Percentiles rank a stretch among this genome's conserved stretches.
These are phyloP conservation scores for Fonsecaea pedrosoi DNA, from an alignment of 2,329 filamentous ascomycete genomes.

Conservation along the genomic window DNA sequence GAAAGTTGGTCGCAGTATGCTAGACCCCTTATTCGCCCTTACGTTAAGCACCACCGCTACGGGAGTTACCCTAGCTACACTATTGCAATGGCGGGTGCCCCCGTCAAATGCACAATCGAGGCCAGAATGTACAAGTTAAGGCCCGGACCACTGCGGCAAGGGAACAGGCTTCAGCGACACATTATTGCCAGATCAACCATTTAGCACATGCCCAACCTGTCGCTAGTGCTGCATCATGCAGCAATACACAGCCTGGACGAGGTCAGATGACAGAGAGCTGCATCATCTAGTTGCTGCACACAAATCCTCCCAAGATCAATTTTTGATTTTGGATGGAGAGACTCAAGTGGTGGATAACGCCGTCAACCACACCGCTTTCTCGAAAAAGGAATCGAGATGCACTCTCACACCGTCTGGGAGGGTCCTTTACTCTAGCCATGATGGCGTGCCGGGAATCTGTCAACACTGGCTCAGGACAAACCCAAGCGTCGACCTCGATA, in stretches of 20 bases:
- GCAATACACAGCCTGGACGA: constrained; percentile 9
- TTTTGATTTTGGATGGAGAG: neutral
- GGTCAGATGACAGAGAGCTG: constrained; percentile 18
- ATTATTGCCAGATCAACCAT: neutral
- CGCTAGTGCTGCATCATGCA: constrained; percentile 7
- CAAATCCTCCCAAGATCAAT: constrained; percentile 7
- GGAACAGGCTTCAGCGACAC: neutral
- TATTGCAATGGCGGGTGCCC: neutral
- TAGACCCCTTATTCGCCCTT: constrained; percentile 5
- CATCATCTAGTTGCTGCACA: constrained; percentile 5
- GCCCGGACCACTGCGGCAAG: neutral
- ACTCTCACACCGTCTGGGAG: neutral
- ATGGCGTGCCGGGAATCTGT: neutral
- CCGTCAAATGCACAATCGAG: neutral
- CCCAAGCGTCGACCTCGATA: neutral
- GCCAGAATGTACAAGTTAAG: neutral
- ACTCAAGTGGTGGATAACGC: neutral
- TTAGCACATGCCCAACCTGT: constrained; percentile 1
- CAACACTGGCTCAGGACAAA: neutral
- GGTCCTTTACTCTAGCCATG: neutral
- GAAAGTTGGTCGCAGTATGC: constrained; percentile 1
- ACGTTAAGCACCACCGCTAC: constrained; percentile 4
- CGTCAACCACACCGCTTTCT: constrained; percentile 6
- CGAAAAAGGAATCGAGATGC: neutral
- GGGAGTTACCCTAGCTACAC: neutral